These are phyloP conservation scores for Tagetes patula DNA, from an alignment of 129 eudicot genomes.

Conservation along the genomic window DNA sequence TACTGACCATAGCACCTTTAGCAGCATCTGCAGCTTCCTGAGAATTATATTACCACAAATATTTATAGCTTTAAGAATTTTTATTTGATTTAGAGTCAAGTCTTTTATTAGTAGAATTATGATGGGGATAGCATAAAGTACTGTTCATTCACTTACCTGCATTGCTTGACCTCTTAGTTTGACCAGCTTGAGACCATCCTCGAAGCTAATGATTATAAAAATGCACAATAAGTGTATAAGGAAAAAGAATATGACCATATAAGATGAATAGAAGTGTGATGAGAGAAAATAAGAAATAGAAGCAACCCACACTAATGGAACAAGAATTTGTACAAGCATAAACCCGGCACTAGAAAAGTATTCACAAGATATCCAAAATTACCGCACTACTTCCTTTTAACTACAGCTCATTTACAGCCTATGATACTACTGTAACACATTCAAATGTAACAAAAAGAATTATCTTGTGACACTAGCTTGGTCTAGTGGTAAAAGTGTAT, in stretches of 20 bases:
- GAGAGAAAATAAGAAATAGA: not conserved
- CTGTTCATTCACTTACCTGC: conserved; percentile 56
- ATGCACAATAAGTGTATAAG: not conserved
- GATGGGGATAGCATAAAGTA: not conserved
- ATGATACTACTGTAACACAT: no score
- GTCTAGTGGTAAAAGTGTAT: no score
- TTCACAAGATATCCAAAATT: not conserved
- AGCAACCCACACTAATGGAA: not conserved
- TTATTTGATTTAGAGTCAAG: not conserved
- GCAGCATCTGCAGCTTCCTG: conserved; percentile 99
- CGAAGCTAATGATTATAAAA: conserved; percentile 54
- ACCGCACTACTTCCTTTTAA: not conserved
- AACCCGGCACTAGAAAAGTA: not conserved
- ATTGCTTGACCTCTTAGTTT: conserved; percentile 97
- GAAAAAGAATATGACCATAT: conserved; percentile 13
- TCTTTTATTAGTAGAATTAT: not conserved
- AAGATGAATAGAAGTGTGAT: conserved; percentile 9
- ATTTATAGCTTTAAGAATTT: not conserved
- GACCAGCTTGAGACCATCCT: conserved; percentile 96
- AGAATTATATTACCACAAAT: not conserved
- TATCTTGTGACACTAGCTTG: no score
- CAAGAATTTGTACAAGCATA: not conserved
- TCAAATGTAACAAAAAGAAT: no score
- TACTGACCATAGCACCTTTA: conserved; percentile 93
- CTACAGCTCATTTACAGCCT: no score